phyloP scores from a whole-genome alignment of 73 alveolate genomes.

The Paramecium sonneborni region DNA sequence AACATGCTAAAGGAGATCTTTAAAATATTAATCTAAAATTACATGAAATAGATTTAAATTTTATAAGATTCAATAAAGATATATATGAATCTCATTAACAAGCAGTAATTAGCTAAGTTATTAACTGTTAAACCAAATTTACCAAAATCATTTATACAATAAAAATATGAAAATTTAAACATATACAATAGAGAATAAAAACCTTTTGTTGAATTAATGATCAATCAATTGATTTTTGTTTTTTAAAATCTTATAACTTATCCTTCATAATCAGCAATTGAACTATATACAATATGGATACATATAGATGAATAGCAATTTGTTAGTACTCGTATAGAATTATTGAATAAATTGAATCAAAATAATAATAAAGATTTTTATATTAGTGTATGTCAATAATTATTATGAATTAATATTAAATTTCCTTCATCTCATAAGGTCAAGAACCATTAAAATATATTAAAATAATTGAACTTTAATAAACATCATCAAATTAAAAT shows the following conservation, averaged over 20 bases:
- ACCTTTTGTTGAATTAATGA: neutral
- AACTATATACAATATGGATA: neutral
- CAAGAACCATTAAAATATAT: neutral
- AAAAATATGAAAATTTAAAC: neutral
- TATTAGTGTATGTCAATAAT: neutral
- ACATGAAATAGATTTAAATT: constrained; percentile 4
- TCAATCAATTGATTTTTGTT: neutral
- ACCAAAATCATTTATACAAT: neutral
- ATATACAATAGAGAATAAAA: neutral
- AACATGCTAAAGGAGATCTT: neutral
- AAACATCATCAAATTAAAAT: neutral
- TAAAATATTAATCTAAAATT: neutral
- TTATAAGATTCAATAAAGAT: neutral
- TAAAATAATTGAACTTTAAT: neutral
- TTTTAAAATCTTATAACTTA: neutral
- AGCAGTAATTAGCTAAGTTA: neutral
- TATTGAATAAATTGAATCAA: neutral
- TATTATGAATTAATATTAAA: neutral
- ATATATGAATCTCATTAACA: neutral
- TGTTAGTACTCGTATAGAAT: neutral
- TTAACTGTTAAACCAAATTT: neutral
- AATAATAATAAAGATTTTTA: neutral
- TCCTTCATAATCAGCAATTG: neutral
- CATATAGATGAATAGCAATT: neutral
- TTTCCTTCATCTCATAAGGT: neutral